These are phyloP conservation scores for Ophiostoma sp. DNA, from an alignment of 2,329 filamentous ascomycete species.

Conservation along the genomic window DNA sequence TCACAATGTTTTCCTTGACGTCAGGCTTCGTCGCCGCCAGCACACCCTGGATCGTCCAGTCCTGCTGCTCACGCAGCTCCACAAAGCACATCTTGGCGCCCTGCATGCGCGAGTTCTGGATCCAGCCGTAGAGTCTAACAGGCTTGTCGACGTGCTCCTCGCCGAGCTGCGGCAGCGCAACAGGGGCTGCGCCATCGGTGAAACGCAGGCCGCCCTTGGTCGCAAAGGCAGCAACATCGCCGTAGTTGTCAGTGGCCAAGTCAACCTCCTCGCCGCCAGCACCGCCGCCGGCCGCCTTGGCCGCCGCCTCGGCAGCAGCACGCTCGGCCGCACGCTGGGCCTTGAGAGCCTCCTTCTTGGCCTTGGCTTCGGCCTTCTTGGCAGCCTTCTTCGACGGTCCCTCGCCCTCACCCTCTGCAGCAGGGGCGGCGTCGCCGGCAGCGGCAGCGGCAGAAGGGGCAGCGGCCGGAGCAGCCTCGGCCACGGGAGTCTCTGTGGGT, in stretches of 20 bases:
- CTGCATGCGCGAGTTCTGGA: constrained; percentile 86
- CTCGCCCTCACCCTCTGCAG: constrained; percentile 48
- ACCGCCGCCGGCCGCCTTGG: constrained; percentile 61
- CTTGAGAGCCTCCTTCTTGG: constrained; percentile 84
- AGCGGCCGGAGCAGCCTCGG: constrained; percentile 13
- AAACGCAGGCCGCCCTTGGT: constrained; percentile 56
- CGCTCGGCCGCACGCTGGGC: constrained; percentile 71
- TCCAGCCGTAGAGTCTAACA: constrained; percentile 74
- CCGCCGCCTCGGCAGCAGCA: constrained; percentile 59
- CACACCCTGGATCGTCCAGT: constrained; percentile 81
- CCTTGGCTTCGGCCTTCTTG: constrained; percentile 83
- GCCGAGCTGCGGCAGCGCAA: constrained; percentile 63
- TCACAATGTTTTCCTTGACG: constrained; percentile 63
- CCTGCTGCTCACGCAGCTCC: constrained; percentile 73
- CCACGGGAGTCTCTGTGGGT: constrained; percentile 19
- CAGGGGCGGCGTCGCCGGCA: neutral
- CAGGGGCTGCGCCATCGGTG: constrained; percentile 50
- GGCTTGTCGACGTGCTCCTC: constrained; percentile 67
- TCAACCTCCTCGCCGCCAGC: constrained; percentile 66
- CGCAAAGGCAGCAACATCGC: constrained; percentile 40
- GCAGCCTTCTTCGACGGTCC: constrained; percentile 69
- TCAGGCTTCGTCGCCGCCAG: constrained; percentile 51
- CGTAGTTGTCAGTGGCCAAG: constrained; percentile 76
- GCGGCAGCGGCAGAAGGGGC: neutral
- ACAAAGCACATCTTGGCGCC: constrained; percentile 89